Evolutionary conservation across 495 filamentous ascomycete genomes (phyloP).

Genomic region (Astrocystis sublimbata): DNA sequence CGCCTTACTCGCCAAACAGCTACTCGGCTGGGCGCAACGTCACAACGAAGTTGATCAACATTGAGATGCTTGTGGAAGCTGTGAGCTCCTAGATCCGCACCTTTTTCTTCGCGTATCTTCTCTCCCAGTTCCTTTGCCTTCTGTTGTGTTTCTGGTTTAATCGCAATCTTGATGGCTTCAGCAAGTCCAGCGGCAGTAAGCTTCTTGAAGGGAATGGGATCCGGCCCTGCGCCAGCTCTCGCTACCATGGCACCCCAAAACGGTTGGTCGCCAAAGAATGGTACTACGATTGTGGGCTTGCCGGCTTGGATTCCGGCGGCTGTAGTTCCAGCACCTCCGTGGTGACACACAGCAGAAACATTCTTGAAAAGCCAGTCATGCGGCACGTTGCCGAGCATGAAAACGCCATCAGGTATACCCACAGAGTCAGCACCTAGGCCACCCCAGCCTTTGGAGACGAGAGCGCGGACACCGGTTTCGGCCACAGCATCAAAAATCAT

Average conservation of each 20-base stretch:
- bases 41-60: slow-evolving; percentile 61
- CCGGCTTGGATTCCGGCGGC: slow-evolving; percentile 70
- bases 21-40: slow-evolving; percentile 61
- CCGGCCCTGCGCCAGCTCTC: slow-evolving; percentile 68
- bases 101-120: slow-evolving; percentile 65
- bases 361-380: slow-evolving; percentile 82
- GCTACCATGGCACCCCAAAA: slow-evolving; percentile 83
- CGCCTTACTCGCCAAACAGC: slow-evolving; percentile 72
- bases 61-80: slow-evolving; percentile 71
- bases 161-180: slow-evolving; percentile 58
- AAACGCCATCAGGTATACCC: slow-evolving; percentile 64
- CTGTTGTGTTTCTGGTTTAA: slow-evolving; percentile 56
- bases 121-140: slow-evolving; percentile 60
- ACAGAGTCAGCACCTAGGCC: slow-evolving; percentile 65
- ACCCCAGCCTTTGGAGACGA: slow-evolving; percentile 83
- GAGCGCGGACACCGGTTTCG: slow-evolving; percentile 64
- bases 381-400: slow-evolving; percentile 74
- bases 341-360: slow-evolving; percentile 77
- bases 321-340: slow-evolving; percentile 81
- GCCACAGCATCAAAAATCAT: slow-evolving; percentile 69
- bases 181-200: slow-evolving; percentile 65
- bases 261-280: slow-evolving; percentile 84
- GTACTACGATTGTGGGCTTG: slow-evolving; percentile 73
- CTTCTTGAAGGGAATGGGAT: slow-evolving; percentile 68
- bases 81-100: slow-evolving; percentile 61